These are phyloP conservation scores for Xylaria sp. DNA, from an alignment of 2,329 filamentous ascomycete genomes.

Conservation along the genomic window DNA sequence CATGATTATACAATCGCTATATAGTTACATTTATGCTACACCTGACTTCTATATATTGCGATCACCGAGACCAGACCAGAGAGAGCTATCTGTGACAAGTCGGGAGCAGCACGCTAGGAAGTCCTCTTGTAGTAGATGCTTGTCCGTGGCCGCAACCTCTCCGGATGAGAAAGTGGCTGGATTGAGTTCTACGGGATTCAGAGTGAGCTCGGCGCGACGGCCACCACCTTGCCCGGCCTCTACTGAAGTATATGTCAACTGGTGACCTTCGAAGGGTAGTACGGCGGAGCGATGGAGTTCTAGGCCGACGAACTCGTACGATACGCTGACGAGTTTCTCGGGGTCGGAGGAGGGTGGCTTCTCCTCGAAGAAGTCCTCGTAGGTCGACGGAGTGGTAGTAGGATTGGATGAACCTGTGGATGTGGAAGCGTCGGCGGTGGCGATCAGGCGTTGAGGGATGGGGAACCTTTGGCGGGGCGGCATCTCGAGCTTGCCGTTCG, in stretches of 20 bases:
- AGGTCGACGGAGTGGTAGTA: too few relatives aligned
- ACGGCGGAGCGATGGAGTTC: constrained; percentile 57
- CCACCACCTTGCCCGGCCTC: constrained; percentile 59
- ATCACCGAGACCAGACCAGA: constrained; percentile 19
- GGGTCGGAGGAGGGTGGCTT: background rate
- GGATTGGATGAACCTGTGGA: background rate
- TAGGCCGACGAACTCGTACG: constrained; percentile 54
- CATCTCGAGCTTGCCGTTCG: constrained; percentile 47
- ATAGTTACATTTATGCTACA: constrained; percentile 1
- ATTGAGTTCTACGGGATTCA: constrained; percentile 43
- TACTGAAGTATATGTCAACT: constrained; percentile 57
- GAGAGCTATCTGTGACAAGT: constrained; percentile 25
- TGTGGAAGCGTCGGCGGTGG: background rate
- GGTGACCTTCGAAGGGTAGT: constrained; percentile 50
- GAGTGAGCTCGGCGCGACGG: constrained; percentile 55
- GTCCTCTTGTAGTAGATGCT: constrained; percentile 16
- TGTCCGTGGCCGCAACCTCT: background rate
- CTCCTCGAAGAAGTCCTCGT: too few relatives aligned
- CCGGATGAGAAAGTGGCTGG: background rate
- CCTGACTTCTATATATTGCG: background rate
- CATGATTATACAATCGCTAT: background rate
- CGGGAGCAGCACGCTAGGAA: constrained; percentile 32
- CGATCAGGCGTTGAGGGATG: constrained; percentile 39
- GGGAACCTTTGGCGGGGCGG: constrained; percentile 43
- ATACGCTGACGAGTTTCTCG: constrained; percentile 30